Evolutionary conservation across 441 rosid genomes (phyloP).

Genomic region (Jatropha multifida): DNA sequence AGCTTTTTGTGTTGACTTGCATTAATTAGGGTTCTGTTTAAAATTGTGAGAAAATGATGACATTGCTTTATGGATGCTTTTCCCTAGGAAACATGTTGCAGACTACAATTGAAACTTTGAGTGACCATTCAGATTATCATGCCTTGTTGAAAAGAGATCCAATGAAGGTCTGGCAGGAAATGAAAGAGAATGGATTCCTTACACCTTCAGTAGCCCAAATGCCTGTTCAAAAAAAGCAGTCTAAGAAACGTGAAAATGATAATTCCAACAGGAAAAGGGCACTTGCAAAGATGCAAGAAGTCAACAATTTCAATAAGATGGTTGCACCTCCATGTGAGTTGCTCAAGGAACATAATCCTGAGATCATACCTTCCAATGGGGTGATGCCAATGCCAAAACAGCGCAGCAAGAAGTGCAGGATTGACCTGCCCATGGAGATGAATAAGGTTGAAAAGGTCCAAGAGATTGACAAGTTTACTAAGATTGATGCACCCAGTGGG

Average conservation of each 20-base stretch:
- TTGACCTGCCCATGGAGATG: neutral
- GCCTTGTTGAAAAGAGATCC: constrained; percentile 25
- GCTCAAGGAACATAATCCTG: constrained; percentile 4
- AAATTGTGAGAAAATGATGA: too few relatives aligned
- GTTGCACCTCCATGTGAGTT: neutral
- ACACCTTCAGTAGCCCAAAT: constrained; percentile 27
- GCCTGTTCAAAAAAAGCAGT: constrained; percentile 26
- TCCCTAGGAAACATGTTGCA: neutral
- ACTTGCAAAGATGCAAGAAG: constrained; percentile 7
- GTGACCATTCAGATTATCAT: neutral
- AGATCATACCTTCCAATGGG: neutral
- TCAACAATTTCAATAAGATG: neutral
- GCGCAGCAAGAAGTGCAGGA: neutral
- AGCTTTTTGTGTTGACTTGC: neutral
- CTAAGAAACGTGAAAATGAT: constrained; percentile 21
- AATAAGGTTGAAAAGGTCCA: constrained; percentile 19
- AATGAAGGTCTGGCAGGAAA: constrained; percentile 34
- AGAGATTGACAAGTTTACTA: neutral
- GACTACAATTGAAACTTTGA: neutral
- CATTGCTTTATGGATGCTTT: neutral
- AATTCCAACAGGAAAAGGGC: neutral
- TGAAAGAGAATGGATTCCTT: constrained; percentile 39
- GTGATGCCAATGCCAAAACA: neutral
- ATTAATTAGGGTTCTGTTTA: neutral
- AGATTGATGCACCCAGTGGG: constrained; percentile 38